Evolutionary conservation across 2,329 filamentous ascomycete genomes (phyloP).

Genomic region (Ilyonectria destructans): DNA sequence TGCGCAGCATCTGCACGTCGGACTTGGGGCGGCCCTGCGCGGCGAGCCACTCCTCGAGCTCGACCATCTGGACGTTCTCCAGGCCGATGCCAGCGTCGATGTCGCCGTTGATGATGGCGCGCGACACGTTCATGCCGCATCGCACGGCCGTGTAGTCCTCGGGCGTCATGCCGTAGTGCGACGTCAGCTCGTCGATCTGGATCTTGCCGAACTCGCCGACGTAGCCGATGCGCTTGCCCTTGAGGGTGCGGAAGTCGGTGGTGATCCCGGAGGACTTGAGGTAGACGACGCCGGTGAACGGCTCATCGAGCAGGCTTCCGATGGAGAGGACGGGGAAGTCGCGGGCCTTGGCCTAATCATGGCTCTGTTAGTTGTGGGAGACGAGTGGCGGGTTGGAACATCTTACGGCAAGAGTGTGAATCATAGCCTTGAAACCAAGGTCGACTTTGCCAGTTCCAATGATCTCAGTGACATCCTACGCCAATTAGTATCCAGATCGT

Average conservation of each 20-base stretch:
- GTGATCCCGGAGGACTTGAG: slow-evolving; percentile 83
- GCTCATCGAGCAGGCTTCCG: slow-evolving; percentile 83
- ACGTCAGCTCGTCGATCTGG: slow-evolving; percentile 86
- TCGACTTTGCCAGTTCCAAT: slow-evolving; percentile 84
- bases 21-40: slow-evolving; percentile 73
- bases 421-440: slow-evolving; percentile 88
- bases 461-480: slow-evolving; percentile 84
- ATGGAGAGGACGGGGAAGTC: slow-evolving; percentile 82
- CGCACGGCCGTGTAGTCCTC: slow-evolving; percentile 83
- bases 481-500: neutral
- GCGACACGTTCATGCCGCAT: slow-evolving; percentile 87
- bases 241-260: slow-evolving; percentile 81
- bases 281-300: slow-evolving; percentile 85
- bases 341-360: slow-evolving; percentile 78
- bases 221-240: slow-evolving; percentile 84
- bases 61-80: slow-evolving; percentile 89
- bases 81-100: slow-evolving; percentile 85
- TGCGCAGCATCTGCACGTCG: slow-evolving; percentile 86
- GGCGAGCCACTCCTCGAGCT: slow-evolving; percentile 83
- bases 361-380: slow-evolving; percentile 17
- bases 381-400: neutral
- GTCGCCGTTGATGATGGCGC: slow-evolving; percentile 80
- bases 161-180: slow-evolving; percentile 82
- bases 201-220: slow-evolving; percentile 89
- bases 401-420: slow-evolving; percentile 82